phyloP scores from a whole-genome alignment of 2,329 filamentous ascomycete genomes.

The Cladosporium colombiae region DNA sequence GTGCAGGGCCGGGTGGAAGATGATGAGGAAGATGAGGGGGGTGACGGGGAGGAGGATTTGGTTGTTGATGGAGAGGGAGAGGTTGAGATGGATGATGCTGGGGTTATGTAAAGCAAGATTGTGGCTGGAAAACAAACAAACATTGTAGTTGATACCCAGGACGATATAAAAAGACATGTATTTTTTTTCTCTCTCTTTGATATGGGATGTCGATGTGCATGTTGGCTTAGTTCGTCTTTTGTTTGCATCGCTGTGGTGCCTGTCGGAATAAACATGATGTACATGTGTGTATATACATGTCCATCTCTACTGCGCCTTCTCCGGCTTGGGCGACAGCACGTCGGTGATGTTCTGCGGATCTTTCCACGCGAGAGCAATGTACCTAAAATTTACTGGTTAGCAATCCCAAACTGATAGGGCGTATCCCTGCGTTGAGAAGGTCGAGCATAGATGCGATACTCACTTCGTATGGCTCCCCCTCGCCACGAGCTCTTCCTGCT shows the following conservation, averaged over 20 bases:
- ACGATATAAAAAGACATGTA: constrained; percentile 6
- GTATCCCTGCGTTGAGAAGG: too few species aligned
- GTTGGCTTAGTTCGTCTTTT: neutral
- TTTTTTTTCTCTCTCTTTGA: neutral
- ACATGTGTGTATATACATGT: neutral
- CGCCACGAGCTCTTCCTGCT: constrained; percentile 60
- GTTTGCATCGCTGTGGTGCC: neutral
- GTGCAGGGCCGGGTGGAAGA: constrained; percentile 23
- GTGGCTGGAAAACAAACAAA: neutral
- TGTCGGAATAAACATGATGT: neutral
- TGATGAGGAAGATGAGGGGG: constrained; percentile 32
- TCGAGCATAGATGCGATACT: too few species aligned
- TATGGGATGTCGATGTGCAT: neutral
- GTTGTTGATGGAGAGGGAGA: constrained; percentile 14
- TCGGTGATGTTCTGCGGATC: constrained; percentile 63
- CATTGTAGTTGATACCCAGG: constrained; percentile 15
- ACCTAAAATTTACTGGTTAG: constrained; percentile 41
- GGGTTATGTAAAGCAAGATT: neutral
- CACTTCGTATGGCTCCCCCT: constrained; percentile 69
- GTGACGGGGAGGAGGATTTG: constrained; percentile 22
- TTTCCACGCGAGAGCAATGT: constrained; percentile 61
- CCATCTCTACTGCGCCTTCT: constrained; percentile 21
- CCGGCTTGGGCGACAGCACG: constrained; percentile 50
- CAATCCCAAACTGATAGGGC: too few species aligned
- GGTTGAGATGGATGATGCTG: constrained; percentile 15